These are phyloP conservation scores for Prunus campanulata DNA, from an alignment of 306 rosid genomes.

Conservation along the genomic window DNA sequence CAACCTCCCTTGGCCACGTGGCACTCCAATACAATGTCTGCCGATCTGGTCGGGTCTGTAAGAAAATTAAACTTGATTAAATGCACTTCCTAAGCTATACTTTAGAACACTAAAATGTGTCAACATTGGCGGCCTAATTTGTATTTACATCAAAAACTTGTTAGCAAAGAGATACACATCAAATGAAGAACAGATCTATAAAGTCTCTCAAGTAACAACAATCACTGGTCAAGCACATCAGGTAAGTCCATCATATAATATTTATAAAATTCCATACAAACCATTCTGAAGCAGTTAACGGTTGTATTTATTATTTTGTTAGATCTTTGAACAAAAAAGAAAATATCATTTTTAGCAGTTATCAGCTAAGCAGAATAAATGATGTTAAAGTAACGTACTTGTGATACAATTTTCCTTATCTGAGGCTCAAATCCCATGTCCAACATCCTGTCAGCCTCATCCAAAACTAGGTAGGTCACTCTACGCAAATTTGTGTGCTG, in stretches of 20 bases:
- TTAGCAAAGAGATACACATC: not conserved
- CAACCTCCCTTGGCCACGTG: slow-evolving; percentile 99
- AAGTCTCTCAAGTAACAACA: not conserved
- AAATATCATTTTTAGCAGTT: not conserved
- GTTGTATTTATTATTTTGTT: not conserved
- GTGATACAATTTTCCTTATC: slow-evolving; percentile 76
- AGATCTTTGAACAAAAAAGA: not conserved
- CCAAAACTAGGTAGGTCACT: slow-evolving; percentile 92
- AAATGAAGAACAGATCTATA: not conserved
- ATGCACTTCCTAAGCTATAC: not conserved
- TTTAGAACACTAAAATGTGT: not conserved
- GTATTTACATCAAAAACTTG: not conserved
- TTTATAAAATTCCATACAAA: not conserved
- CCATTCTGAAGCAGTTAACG: not conserved
- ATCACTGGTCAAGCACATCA: not conserved
- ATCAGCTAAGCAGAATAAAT: not conserved
- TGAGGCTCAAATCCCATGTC: slow-evolving; percentile 99
- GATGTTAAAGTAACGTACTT: slow-evolving; percentile 43
- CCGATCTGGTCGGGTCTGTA: slow-evolving; percentile 93
- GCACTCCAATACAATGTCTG: slow-evolving; percentile 99
- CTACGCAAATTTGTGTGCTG: slow-evolving; percentile 81
- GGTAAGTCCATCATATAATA: not conserved
- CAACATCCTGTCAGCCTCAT: slow-evolving; percentile 98
- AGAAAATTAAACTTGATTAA: slow-evolving; percentile 16
- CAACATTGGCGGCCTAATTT: not conserved